Evolutionary conservation across 2,329 filamentous ascomycete species (phyloP), one percentile per base, ranked within the genome.

Genomic region (Didymellaceae sp.): DNA sequence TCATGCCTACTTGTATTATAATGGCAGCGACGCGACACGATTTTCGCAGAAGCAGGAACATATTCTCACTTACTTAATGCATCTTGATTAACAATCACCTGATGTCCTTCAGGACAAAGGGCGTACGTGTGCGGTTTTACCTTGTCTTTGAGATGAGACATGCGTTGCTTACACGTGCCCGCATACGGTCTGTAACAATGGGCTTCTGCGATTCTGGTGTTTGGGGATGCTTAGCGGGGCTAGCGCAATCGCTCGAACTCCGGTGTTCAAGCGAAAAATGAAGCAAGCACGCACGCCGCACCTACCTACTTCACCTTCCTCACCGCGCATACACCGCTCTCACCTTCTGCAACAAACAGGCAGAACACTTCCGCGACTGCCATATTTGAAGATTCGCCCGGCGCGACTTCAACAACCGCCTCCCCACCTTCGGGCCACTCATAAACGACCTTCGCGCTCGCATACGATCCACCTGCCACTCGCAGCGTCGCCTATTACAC

Each of bases 1-100:
- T 60, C 37, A 59, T 60, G 56, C 61, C 47, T 44, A 64, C 62
- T 61, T 71, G 63, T 71, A 66, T 62, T 53, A 59, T 68, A 70
- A 63, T 66, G 49, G 53, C 45, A 53, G 55, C 56, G 49, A 40
- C 54, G 46, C 33, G 41, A 26, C 26, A 42, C n/a, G n/a, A n/a
- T 42, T 34, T 60, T 45, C 21, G 37, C 28, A 25, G 45, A 49
- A 26, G 24, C 33, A 47, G 40, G 38, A 51, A 47, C 42, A 22
- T 53, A 58, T 44, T n/a, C n/a, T n/a, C 6, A 35, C 39, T 55
- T 57, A 65, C 61, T 52, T 70, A 67, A 70, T 69, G 33, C 49
- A 54, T 52, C 51, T 56, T 51, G 51, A 54, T 48, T 41, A 46
- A 42, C 26, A 25, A 22, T 16, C 7, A 33, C 20, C 9, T 20